Percentiles rank a stretch among this genome's conserved stretches.
Conservation (phyloP, 176 grass and related monocot genomes). For the Paspalum notatum region DNA sequence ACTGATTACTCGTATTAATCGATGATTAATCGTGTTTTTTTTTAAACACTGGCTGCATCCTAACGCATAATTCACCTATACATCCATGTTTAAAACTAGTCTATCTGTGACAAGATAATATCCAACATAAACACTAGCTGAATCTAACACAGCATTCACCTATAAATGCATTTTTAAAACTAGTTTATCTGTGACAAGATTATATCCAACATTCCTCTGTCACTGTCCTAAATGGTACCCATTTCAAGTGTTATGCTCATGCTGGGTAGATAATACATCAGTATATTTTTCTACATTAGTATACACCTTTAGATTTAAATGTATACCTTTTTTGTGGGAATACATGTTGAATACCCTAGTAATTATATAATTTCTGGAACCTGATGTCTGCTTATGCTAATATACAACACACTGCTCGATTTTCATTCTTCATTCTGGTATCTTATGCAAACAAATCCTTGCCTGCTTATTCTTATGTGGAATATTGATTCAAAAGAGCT, state of each 20-base stretch:
- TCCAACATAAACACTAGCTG: not conserved
- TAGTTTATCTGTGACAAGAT: no score
- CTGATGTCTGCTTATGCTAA: not conserved
- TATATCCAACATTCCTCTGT: not conserved
- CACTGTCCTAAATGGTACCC: not conserved
- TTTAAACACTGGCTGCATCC: no score
- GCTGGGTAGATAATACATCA: not conserved
- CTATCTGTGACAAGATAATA: no score
- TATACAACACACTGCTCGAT: not conserved
- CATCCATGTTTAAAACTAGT: no score
- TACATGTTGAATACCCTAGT: not conserved
- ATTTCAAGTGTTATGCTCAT: conserved; percentile 6
- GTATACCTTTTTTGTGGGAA: not conserved
- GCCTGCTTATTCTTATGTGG: not conserved
- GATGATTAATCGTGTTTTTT: no score
- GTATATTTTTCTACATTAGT: not conserved
- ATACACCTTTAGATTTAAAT: not conserved
- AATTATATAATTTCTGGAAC: conserved; percentile 6
- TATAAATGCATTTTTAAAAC: no score
- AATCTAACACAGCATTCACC: no score
- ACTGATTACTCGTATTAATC: no score
- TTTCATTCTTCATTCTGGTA: not conserved
- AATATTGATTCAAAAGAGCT: conserved; percentile 1
- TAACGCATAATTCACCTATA: no score
- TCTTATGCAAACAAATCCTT: conserved; percentile 4